phyloP scores from a whole-genome alignment of 371 early-diverging fungal genomes.

The Mucor racemosus region DNA sequence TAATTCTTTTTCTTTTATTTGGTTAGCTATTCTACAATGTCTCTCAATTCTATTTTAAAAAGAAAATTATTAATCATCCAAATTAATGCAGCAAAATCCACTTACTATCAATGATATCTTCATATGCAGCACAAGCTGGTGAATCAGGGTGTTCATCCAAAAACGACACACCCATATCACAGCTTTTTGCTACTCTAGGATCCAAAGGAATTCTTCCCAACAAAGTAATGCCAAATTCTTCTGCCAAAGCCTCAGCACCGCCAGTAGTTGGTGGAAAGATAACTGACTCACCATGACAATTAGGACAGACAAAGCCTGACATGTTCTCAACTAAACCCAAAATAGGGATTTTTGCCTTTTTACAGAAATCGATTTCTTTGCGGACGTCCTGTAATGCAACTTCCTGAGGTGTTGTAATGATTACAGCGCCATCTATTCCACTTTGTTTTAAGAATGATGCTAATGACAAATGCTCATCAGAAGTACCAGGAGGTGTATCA shows the following conservation, averaged over 20 bases:
- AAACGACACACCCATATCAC: conserved; percentile 88
- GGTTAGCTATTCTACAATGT: conserved; percentile 9
- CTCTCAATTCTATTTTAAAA: conserved; percentile 17
- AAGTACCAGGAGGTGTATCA: conserved; percentile 99
- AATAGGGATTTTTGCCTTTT: conserved; percentile 88
- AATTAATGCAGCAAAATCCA: background rate
- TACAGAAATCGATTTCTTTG: conserved; percentile 96
- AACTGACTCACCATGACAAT: conserved; percentile 79
- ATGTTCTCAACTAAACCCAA: conserved; percentile 99
- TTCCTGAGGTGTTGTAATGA: conserved; percentile 96
- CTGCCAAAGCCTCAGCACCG: conserved; percentile 83
- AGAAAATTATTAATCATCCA: background rate
- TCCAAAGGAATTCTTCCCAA: conserved; percentile 92
- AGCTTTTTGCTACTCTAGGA: conserved; percentile 82
- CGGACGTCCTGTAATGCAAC: conserved; percentile 96
- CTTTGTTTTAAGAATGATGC: conserved; percentile 80
- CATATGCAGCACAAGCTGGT: conserved; percentile 82
- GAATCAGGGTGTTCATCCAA: conserved; percentile 88
- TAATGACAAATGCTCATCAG: conserved; percentile 96
- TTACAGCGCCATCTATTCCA: conserved; percentile 88
- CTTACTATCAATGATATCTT: conserved; percentile 68
- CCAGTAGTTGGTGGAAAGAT: conserved; percentile 95
- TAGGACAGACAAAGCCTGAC: conserved; percentile 96
- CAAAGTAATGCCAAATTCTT: conserved; percentile 75
- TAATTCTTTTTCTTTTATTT: too few relatives aligned